phyloP scores from a whole-genome alignment of 148 eudicot species.

The Nyssa sinensis region DNA sequence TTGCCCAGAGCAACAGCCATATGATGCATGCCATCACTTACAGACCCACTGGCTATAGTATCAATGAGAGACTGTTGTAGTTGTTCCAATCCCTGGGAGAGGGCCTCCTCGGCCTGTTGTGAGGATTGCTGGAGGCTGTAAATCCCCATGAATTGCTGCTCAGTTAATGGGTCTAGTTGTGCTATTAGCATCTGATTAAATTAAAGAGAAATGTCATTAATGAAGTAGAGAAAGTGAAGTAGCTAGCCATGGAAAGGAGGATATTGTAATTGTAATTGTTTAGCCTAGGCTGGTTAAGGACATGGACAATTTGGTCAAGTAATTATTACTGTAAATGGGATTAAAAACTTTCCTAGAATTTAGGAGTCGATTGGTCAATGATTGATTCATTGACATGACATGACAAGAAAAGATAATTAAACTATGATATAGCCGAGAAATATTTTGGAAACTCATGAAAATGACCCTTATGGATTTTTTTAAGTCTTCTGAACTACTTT shows the following conservation, averaged over 20 bases:
- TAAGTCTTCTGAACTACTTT: background rate
- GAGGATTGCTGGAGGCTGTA: conserved; percentile 80
- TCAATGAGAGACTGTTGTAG: conserved; percentile 79
- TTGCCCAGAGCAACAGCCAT: conserved; percentile 92
- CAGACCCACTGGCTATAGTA: conserved; percentile 57
- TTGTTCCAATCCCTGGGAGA: conserved; percentile 81
- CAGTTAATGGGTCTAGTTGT: conserved; percentile 78
- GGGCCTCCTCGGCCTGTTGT: conserved; percentile 92
- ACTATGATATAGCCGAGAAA: background rate
- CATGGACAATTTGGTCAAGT: background rate
- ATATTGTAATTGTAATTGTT: no score
- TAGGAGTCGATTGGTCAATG: background rate
- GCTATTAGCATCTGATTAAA: conserved; percentile 58
- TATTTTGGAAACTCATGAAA: background rate
- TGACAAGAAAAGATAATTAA: background rate
- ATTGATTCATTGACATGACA: background rate
- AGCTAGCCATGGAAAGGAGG: background rate
- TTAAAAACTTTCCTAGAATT: background rate
- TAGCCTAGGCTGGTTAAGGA: background rate
- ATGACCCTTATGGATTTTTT: background rate
- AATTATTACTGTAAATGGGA: background rate
- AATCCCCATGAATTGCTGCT: conserved; percentile 84
- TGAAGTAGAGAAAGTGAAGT: background rate
- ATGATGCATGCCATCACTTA: conserved; percentile 80
- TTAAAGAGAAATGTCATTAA: background rate